Evolutionary conservation across 345 rosid species (phyloP), one percentile per base, ranked within the genome.

Genomic region (Kandelia obovata): DNA sequence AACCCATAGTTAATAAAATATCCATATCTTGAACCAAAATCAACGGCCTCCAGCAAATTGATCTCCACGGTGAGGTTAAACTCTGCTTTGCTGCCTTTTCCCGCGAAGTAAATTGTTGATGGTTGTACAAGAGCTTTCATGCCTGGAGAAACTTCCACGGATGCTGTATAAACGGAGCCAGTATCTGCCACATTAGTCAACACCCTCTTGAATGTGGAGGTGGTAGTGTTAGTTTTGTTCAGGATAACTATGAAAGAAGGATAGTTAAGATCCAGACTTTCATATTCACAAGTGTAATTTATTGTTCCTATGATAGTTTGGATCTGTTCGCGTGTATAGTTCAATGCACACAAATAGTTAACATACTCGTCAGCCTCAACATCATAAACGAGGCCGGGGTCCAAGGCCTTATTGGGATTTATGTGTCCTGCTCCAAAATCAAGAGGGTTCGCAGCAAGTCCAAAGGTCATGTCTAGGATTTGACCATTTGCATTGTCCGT

Each of bases 311-410:
- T 76, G 49, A 83, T 73, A 23, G 73, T 47, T 57, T 47, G 64
- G 7, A 85, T 79, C 73, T 83, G 79, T 8, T 55, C 68, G 57
- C 62, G 61, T 6, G 79, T 68, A 34, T 78, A 81, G 75, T 75
- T 82, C 76, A 83, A 19, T 28, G 74, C 85, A 26, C 89, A 75
- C 34, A 79, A 67, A 67, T 78, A 81, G 16, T 73, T 61, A 26
- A 79, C 30, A 35, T 79, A 81, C 64, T 83, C 83, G 25, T 73
- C 69, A 1, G 73, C 62, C 28, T 59, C 71, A 7, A 81, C 31
- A 46, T 87, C 84, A 34, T 84, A 85, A 7, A 84, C 77, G 20
- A 87, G 82, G 11, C 84, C 80, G 0, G 86, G 91, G 53, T 84
- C 82, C 69, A 74, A 55, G 52, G 83, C 84, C 47, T 70, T 81